Conservation (phyloP, 179 eudicot genomes). For the Silene noctiflora region DNA sequence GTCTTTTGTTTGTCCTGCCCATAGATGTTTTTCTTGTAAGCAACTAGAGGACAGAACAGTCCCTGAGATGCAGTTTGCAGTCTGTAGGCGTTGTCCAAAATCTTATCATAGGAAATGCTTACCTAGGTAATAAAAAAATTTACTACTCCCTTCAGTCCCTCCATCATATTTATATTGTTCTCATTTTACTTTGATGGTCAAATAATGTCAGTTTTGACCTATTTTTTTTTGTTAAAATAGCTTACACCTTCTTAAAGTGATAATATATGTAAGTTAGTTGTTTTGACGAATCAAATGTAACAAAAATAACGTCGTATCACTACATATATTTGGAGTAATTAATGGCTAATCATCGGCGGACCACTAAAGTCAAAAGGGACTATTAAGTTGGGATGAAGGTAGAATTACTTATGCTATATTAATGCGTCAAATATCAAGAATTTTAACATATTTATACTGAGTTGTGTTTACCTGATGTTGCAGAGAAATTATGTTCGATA, state of each 20-base stretch:
- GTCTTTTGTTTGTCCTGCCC: slow-evolving; percentile 70
- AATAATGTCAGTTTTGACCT: no score
- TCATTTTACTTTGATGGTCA: background rate
- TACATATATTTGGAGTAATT: no score
- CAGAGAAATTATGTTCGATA: slow-evolving; percentile 32
- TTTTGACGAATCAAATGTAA: no score
- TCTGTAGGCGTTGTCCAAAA: slow-evolving; percentile 89
- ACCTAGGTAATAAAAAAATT: slow-evolving; percentile 47
- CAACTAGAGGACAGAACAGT: slow-evolving; percentile 53
- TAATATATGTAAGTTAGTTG: no score
- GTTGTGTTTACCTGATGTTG: background rate
- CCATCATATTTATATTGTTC: background rate
- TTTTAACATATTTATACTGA: slow-evolving; percentile 6
- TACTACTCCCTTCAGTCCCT: background rate
- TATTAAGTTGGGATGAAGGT: background rate
- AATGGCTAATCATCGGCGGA: no score
- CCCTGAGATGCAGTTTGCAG: slow-evolving; percentile 65
- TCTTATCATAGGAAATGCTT: slow-evolving; percentile 83
- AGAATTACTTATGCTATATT: slow-evolving; percentile 1
- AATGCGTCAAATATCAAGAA: background rate
- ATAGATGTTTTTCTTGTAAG: slow-evolving; percentile 59
- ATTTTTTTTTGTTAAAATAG: no score
- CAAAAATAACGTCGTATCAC: no score
- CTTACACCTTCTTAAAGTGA: no score
- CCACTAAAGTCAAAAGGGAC: no score